Percentiles rank a stretch among this genome's conserved stretches.
These are phyloP conservation scores for Auriculariales sp. DNA, from an alignment of 768 basidiomycete species.

Conservation along the genomic window DNA sequence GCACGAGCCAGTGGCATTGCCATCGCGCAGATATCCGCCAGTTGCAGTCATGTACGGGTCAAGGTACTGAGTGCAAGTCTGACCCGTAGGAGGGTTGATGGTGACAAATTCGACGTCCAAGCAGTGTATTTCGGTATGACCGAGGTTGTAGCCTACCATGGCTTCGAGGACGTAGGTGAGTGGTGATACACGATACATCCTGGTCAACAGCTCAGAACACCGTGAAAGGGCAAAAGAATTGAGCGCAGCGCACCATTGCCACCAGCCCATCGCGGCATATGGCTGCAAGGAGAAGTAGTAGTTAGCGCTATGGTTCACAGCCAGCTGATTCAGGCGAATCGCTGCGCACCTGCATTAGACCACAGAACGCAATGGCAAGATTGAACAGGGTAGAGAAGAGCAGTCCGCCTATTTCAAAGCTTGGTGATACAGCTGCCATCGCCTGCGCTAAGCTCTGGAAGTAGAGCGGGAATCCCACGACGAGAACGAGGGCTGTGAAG, in stretches of 20 bases:
- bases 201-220: conserved; percentile 37
- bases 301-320: too few relatives aligned
- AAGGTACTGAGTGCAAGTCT: conserved; percentile 40
- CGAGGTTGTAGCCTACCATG: conserved; percentile 15
- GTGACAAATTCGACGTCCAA: conserved; percentile 43
- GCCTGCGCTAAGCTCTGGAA: conserved; percentile 49
- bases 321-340: too few relatives aligned
- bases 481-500: conserved; percentile 43
- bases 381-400: conserved; percentile 45
- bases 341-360: conserved; percentile 4
- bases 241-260: conserved; percentile 56
- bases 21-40: conserved; percentile 45
- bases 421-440: conserved; percentile 46
- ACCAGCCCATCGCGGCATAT: background rate
- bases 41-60: conserved; percentile 28
- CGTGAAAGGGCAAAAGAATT: conserved; percentile 43
- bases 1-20: conserved; percentile 38
- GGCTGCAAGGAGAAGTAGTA: background rate
- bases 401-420: conserved; percentile 42
- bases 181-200: conserved; percentile 35
- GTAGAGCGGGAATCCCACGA: conserved; percentile 41
- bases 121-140: conserved; percentile 28
- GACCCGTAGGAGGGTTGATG: conserved; percentile 38
- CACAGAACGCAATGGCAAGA: conserved; percentile 50
- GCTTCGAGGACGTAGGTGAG: conserved; percentile 45